Conservation (phyloP, 371 early-diverging fungal species). For the Apophysomyces ossiformis region DNA sequence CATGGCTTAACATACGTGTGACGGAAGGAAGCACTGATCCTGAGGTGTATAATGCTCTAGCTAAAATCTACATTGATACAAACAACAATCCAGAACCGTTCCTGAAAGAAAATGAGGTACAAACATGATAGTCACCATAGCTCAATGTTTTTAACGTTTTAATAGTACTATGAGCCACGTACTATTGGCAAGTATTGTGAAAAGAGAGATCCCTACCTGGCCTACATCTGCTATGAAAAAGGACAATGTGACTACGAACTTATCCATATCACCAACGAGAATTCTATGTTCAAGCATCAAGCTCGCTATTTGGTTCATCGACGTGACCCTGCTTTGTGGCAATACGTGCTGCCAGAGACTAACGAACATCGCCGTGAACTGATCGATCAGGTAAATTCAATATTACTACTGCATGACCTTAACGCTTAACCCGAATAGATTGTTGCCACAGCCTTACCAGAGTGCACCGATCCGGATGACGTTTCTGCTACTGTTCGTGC, state of each 20-base stretch:
- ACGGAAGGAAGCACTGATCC: conserved; percentile 87
- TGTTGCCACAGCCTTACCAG: conserved; percentile 89
- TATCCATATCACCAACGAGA: conserved; percentile 93
- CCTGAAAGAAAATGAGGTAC: conserved; percentile 85
- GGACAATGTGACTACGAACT: conserved; percentile 95
- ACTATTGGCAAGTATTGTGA: conserved; percentile 97
- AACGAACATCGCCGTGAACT: conserved; percentile 87
- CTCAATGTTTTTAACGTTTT: background rate
- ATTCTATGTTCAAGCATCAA: conserved; percentile 99
- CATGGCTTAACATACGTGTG: conserved; percentile 89
- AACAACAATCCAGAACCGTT: conserved; percentile 98
- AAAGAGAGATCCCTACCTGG: conserved; percentile 96
- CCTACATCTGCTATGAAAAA: conserved; percentile 93
- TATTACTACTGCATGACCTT: background rate
- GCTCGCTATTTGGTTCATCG: conserved; percentile 94
- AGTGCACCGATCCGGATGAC: conserved; percentile 95
- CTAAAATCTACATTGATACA: conserved; percentile 98
- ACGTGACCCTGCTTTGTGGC: conserved; percentile 88
- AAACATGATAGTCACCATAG: background rate
- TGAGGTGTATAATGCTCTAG: conserved; percentile 94
- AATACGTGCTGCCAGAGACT: conserved; percentile 74
- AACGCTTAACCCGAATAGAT: conserved; percentile 35
- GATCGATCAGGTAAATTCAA: conserved; percentile 81
- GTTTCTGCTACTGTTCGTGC: conserved; percentile 97
- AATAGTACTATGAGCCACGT: conserved; percentile 82